phyloP scores from a whole-genome alignment of 1,284 basidiomycete genomes.

The Filobasidium uniguttulatum region DNA sequence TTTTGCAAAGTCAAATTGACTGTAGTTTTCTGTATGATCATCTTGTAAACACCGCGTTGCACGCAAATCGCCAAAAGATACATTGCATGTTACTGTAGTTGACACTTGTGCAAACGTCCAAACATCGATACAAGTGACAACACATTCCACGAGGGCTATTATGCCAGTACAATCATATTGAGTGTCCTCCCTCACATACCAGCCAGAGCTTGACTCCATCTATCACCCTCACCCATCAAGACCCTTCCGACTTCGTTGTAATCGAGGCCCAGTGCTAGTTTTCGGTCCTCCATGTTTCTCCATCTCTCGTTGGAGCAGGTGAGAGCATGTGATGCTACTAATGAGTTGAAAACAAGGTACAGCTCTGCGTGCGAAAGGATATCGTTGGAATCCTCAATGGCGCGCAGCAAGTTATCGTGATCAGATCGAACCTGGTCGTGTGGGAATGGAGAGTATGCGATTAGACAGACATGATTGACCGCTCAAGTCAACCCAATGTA shows the following conservation, averaged over 20 bases:
- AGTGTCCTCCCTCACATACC: constrained; percentile 19
- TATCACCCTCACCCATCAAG: constrained; percentile 36
- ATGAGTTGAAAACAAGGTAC: constrained; percentile 23
- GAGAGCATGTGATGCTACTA: constrained; percentile 30
- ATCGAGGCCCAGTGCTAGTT: constrained; percentile 35
- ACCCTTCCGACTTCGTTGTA: constrained; percentile 36
- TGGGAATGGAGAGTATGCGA: background rate
- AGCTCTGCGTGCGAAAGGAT: constrained; percentile 31
- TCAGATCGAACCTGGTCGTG: constrained; percentile 24
- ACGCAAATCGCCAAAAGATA: too few relatives aligned
- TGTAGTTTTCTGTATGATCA: too few relatives aligned
- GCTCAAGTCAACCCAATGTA: background rate
- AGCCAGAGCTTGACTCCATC: constrained; percentile 32
- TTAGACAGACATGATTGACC: background rate
- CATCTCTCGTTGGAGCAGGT: constrained; percentile 25
- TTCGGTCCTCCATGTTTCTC: constrained; percentile 26
- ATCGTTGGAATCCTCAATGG: constrained; percentile 25
- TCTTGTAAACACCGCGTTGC: too few relatives aligned
- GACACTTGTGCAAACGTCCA: too few relatives aligned
- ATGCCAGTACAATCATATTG: too few relatives aligned
- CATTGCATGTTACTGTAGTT: too few relatives aligned
- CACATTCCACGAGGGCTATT: too few relatives aligned
- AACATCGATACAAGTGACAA: too few relatives aligned
- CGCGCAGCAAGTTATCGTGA: constrained; percentile 30
- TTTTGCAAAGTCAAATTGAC: background rate